These are phyloP conservation scores for Phaeosphaeriaceae sp. DNA, from an alignment of 2,329 filamentous ascomycete species.

Conservation along the genomic window DNA sequence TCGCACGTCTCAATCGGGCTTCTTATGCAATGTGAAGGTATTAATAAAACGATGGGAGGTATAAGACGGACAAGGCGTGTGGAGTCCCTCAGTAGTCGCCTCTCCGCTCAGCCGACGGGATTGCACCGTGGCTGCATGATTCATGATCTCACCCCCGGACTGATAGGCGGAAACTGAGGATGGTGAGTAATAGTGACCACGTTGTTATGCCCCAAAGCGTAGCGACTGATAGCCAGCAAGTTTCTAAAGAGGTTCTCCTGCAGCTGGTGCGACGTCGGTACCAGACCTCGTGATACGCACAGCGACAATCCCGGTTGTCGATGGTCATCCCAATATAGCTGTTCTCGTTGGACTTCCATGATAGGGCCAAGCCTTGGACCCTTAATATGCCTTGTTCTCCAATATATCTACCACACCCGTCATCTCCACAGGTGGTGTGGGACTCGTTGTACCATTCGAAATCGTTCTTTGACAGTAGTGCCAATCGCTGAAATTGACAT, in stretches of 20 bases:
- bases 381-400: constrained; percentile 10
- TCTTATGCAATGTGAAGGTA: constrained; percentile 8
- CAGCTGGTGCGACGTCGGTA: constrained; percentile 8
- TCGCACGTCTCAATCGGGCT: not conserved
- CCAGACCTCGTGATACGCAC: constrained; percentile 6
- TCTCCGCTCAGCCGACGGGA: constrained; percentile 21
- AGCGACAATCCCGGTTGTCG: constrained; percentile 3
- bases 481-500: not conserved
- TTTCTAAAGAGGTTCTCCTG: constrained; percentile 4
- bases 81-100: constrained; percentile 7
- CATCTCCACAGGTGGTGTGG: constrained; percentile 2
- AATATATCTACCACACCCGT: constrained; percentile 3
- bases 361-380: constrained; percentile 7
- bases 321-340: constrained; percentile 6
- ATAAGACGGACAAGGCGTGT: constrained; percentile 15
- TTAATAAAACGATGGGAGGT: constrained; percentile 9
- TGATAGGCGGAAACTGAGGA: constrained; percentile 12
- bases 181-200: constrained; percentile 9
- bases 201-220: not conserved
- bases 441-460: not conserved
- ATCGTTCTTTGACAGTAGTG: not conserved
- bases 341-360: constrained; percentile 1
- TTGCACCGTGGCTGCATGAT: constrained; percentile 10
- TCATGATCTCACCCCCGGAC: constrained; percentile 12
- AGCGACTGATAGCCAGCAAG: not conserved